phyloP scores from a whole-genome alignment of 495 filamentous ascomycete genomes.

The Ramalina peruviana region DNA sequence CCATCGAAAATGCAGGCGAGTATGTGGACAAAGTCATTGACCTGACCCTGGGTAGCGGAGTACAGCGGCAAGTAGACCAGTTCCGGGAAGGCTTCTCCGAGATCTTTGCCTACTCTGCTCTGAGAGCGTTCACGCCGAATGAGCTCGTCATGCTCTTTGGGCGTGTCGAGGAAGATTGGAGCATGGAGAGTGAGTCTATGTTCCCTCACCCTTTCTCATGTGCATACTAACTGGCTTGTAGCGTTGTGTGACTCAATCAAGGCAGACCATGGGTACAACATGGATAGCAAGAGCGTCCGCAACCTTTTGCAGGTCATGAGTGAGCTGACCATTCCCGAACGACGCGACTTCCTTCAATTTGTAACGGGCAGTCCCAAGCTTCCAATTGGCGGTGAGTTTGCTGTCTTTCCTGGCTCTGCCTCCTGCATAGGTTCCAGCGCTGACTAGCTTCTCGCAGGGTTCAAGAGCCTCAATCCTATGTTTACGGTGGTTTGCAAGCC shows the following conservation, averaged over 20 bases:
- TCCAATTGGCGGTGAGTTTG: constrained; percentile 79
- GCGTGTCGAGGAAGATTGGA: constrained; percentile 91
- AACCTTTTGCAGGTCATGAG: constrained; percentile 95
- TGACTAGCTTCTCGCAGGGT: constrained; percentile 44
- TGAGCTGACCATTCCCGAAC: constrained; percentile 57
- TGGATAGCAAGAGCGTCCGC: constrained; percentile 93
- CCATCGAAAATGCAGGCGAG: constrained; percentile 73
- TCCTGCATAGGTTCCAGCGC: background rate
- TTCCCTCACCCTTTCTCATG: background rate
- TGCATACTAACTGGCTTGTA: constrained; percentile 24
- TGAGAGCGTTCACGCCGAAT: constrained; percentile 88
- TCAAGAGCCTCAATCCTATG: constrained; percentile 92
- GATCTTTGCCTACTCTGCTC: constrained; percentile 87
- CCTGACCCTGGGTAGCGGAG: constrained; percentile 75
- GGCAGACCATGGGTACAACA: constrained; percentile 98
- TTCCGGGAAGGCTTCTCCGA: constrained; percentile 89
- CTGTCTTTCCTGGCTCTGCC: background rate
- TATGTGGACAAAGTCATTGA: constrained; percentile 89
- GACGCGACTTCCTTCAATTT: constrained; percentile 94
- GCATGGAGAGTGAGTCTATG: constrained; percentile 68
- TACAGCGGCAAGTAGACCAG: constrained; percentile 77
- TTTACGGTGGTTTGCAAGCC: constrained; percentile 99
- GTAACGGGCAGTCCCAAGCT: constrained; percentile 97
- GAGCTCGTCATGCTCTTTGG: constrained; percentile 97
- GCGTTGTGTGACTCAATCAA: constrained; percentile 97